Conservation (phyloP, 2,329 filamentous ascomycete genomes). For the Penicillium frequentans region DNA sequence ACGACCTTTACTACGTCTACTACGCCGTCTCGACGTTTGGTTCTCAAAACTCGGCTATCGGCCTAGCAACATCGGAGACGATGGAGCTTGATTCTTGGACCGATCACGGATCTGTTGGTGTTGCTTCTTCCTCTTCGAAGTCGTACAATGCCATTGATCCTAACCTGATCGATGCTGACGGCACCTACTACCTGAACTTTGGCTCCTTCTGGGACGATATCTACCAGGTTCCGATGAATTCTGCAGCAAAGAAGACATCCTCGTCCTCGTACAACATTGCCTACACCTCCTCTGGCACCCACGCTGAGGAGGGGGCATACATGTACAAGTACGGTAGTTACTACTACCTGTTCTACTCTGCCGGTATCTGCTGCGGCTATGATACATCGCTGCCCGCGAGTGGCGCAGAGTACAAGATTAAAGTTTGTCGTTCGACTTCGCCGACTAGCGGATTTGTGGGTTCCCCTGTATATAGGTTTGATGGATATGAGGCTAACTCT, state of each 20-base stretch:
- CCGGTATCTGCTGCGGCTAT: constrained; percentile 62
- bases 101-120: constrained; percentile 34
- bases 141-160: constrained; percentile 63
- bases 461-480: not conserved
- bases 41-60: constrained; percentile 62
- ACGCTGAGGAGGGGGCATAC: constrained; percentile 59
- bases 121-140: constrained; percentile 41
- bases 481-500: not conserved
- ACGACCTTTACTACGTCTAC: constrained; percentile 62
- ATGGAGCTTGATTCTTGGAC: constrained; percentile 39
- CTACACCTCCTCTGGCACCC: constrained; percentile 52
- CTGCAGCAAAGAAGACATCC: constrained; percentile 29
- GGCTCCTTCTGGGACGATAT: constrained; percentile 70
- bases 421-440: constrained; percentile 59
- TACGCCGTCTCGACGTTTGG: constrained; percentile 65
- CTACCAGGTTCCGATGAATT: constrained; percentile 57
- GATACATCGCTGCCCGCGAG: constrained; percentile 51
- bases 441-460: constrained; percentile 56
- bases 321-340: constrained; percentile 57
- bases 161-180: constrained; percentile 49
- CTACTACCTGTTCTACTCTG: constrained; percentile 66
- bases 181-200: constrained; percentile 56
- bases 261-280: constrained; percentile 51
- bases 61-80: constrained; percentile 52
- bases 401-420: constrained; percentile 65